Percentiles rank a stretch among this genome's conserved stretches.
These are phyloP conservation scores for Picochlorum sp. DNA, from an alignment of 139 green algal genomes.

Conservation along the genomic window DNA sequence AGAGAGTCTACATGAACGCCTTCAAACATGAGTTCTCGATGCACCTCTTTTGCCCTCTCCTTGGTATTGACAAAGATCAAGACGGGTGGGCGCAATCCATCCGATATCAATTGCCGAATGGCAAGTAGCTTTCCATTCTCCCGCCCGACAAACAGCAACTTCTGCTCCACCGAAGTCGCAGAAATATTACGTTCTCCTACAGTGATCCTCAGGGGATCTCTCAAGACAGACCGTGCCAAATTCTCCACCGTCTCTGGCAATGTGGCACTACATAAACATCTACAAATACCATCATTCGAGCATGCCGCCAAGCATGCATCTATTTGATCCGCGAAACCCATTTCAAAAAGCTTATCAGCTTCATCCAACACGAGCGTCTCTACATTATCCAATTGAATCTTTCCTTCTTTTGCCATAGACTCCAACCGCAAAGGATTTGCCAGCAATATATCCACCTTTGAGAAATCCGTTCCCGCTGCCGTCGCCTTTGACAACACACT, in stretches of 20 bases:
- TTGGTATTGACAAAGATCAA: constrained; percentile 89
- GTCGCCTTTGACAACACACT: constrained; percentile 71
- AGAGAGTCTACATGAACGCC: constrained; percentile 77
- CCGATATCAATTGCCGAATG: constrained; percentile 75
- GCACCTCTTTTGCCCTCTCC: constrained; percentile 68
- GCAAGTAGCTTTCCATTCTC: constrained; percentile 89
- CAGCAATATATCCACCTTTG: constrained; percentile 77
- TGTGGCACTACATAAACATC: constrained; percentile 82
- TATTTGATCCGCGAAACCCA: constrained; percentile 79
- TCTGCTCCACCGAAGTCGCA: constrained; percentile 63
- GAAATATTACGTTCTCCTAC: constrained; percentile 66
- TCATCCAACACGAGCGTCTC: constrained; percentile 83
- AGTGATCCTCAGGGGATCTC: constrained; percentile 77
- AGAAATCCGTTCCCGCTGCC: constrained; percentile 55
- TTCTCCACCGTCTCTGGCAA: constrained; percentile 81
- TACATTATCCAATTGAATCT: constrained; percentile 43
- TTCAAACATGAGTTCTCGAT: constrained; percentile 80
- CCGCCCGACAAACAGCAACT: constrained; percentile 81
- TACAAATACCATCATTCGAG: constrained; percentile 36
- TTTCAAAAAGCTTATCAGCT: constrained; percentile 92
- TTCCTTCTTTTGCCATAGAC: constrained; percentile 30
- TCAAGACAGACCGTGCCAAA: constrained; percentile 73
- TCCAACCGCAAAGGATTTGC: constrained; percentile 75
- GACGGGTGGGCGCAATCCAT: constrained; percentile 71
- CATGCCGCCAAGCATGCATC: constrained; percentile 75